Conservation (phyloP, 805 yeast genomes). For the Jamesozyma lodderae region DNA sequence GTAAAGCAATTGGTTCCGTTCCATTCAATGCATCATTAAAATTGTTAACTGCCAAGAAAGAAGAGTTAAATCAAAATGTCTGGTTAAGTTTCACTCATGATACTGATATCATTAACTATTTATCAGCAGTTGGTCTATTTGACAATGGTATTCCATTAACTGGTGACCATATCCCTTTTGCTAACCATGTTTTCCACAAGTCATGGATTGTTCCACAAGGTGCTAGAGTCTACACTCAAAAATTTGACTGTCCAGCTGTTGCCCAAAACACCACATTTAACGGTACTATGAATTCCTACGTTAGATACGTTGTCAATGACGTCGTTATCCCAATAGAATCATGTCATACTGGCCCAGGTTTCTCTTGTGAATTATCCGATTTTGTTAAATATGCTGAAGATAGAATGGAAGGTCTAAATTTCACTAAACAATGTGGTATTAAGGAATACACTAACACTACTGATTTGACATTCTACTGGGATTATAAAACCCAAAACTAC, state of each 20-base stretch:
- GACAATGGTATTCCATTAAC: conserved; percentile 34
- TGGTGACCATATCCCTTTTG: conserved; percentile 30
- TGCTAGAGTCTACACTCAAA: conserved; percentile 43
- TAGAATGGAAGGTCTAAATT: conserved; percentile 26
- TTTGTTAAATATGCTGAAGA: conserved; percentile 28
- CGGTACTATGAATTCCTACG: conserved; percentile 28
- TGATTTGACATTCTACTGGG: conserved; percentile 19
- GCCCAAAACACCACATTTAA: conserved; percentile 9
- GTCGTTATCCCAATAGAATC: conserved; percentile 43
- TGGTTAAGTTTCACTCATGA: conserved; percentile 73
- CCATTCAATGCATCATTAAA: conserved; percentile 44
- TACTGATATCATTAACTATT: conserved; percentile 50
- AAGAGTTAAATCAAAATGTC: conserved; percentile 41
- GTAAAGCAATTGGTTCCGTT: conserved; percentile 53
- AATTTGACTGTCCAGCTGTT: conserved; percentile 33
- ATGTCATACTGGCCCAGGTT: conserved; percentile 48
- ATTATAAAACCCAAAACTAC: not conserved
- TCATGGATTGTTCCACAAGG: conserved; percentile 51
- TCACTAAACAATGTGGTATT: conserved; percentile 28
- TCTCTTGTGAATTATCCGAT: conserved; percentile 34
- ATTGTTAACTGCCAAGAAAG: conserved; percentile 39
- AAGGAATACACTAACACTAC: conserved; percentile 12
- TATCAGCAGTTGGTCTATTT: conserved; percentile 55
- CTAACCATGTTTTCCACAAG: conserved; percentile 31
- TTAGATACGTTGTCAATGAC: conserved; percentile 43